Conservation (phyloP, 257 asterid genomes). For the Craterostigma plantagineum region DNA sequence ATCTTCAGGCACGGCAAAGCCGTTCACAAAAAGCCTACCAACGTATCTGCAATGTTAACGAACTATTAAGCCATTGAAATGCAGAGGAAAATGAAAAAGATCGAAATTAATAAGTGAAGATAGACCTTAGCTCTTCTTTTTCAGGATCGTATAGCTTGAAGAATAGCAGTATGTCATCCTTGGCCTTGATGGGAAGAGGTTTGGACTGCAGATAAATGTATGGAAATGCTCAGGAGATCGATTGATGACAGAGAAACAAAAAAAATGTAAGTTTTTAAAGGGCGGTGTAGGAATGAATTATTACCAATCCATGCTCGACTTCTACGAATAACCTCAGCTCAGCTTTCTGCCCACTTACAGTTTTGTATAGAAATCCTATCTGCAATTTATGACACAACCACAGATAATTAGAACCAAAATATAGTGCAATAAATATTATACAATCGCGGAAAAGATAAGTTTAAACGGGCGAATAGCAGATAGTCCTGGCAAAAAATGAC, state of each 20-base stretch:
- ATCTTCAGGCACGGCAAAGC: too few relatives aligned
- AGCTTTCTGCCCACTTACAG: slow-evolving; percentile 17
- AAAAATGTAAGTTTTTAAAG: neutral
- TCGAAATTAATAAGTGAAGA: slow-evolving; percentile 2
- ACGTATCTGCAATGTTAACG: too few relatives aligned
- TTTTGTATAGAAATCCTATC: slow-evolving; percentile 30
- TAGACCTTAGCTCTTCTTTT: slow-evolving; percentile 31
- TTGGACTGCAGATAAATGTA: slow-evolving; percentile 13
- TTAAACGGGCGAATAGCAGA: too few relatives aligned
- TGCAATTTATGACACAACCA: slow-evolving; percentile 11
- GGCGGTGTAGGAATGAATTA: slow-evolving; percentile 3
- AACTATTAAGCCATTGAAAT: too few relatives aligned
- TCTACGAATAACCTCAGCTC: slow-evolving; percentile 35
- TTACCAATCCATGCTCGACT: slow-evolving; percentile 30
- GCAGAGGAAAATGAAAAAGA: too few relatives aligned
- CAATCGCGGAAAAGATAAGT: too few relatives aligned
- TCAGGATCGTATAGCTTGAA: slow-evolving; percentile 41
- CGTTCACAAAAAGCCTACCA: too few relatives aligned
- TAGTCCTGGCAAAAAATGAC: too few relatives aligned
- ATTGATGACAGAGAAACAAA: neutral
- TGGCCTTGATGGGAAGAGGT: slow-evolving; percentile 18
- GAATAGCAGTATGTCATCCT: slow-evolving; percentile 33
- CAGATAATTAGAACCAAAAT: neutral
- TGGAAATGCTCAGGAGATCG: slow-evolving; percentile 7
- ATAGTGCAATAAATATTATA: too few relatives aligned